A percentile compares a stretch with the other conserved stretches of the same genome.
phyloP scores from a whole-genome alignment of 2,329 filamentous ascomycete species.

The Tolypocladium ophioglossoides region DNA sequence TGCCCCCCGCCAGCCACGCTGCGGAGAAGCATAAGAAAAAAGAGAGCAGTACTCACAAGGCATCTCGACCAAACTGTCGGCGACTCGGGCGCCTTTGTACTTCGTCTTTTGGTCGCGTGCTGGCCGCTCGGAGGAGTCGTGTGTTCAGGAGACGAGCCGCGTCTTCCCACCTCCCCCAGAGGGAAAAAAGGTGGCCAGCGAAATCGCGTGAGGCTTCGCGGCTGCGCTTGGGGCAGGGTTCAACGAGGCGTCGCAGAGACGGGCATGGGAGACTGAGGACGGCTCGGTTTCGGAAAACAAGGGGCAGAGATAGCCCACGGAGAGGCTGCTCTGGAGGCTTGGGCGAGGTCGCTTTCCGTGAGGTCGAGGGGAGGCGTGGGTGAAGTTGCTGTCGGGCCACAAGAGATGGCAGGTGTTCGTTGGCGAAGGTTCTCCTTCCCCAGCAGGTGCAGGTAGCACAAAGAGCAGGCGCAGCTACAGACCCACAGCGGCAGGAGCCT shows the following conservation, averaged over 20 bases:
- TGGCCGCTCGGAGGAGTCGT: not conserved
- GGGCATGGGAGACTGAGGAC: not conserved
- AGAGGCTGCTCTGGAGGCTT: not conserved
- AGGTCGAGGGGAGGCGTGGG: not conserved
- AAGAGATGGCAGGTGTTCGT: not conserved
- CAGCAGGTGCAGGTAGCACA: not conserved
- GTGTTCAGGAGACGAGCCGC: constrained; percentile 4
- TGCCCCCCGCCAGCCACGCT: not conserved
- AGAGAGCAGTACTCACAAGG: constrained; percentile 22
- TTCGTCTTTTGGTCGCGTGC: constrained; percentile 8
- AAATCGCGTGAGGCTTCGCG: not conserved
- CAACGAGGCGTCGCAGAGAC: not conserved
- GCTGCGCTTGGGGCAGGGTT: not conserved
- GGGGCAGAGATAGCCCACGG: not conserved
- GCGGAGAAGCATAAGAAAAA: not conserved
- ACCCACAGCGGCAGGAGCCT: not conserved
- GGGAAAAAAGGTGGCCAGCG: not conserved
- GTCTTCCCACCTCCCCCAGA: constrained; percentile 1
- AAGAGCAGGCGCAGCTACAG: not conserved
- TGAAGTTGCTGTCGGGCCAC: not conserved
- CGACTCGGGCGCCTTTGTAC: constrained; percentile 12
- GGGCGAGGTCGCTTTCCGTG: not conserved
- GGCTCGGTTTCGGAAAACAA: not conserved
- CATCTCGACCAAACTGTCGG: constrained; percentile 21
- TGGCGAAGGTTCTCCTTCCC: not conserved